Conservation (phyloP, 2,329 filamentous ascomycete species). For the Tolypocladium guangdongense region DNA sequence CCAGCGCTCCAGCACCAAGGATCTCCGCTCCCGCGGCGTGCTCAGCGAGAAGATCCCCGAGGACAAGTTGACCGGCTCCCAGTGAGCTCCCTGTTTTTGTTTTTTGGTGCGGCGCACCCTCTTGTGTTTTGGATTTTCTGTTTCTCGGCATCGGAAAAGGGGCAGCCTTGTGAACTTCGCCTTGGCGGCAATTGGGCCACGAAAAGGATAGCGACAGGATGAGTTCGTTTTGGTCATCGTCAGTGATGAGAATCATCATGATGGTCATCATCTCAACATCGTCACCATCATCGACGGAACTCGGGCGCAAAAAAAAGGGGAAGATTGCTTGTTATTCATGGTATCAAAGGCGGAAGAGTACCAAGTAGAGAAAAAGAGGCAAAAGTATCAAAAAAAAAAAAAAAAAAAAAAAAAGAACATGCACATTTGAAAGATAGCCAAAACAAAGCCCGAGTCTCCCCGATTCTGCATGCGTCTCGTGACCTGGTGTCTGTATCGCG, state of each 20-base stretch:
- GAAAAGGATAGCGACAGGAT: not conserved
- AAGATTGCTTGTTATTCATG: not conserved
- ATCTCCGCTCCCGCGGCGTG: conserved; percentile 6
- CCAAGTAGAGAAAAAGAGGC: not conserved
- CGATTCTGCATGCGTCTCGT: not conserved
- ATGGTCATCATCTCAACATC: not conserved
- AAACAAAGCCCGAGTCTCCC: not conserved
- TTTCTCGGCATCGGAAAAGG: not conserved
- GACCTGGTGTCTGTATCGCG: not conserved
- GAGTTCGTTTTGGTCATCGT: not conserved
- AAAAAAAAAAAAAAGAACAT: not conserved
- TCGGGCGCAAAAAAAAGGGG: not conserved
- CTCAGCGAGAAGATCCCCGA: conserved; percentile 17
- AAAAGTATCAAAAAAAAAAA: not conserved
- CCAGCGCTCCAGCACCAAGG: conserved; percentile 26
- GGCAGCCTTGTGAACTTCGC: not conserved
- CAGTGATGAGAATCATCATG: not conserved
- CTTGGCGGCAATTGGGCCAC: not conserved
- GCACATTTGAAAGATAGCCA: not conserved
- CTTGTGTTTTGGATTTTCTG: not conserved
- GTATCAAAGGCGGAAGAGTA: not conserved
- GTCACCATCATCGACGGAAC: not conserved
- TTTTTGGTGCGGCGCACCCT: not conserved
- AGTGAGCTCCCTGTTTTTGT: conserved; percentile 1
- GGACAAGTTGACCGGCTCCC: conserved; percentile 3